Conservation (phyloP, 306 rosid species). For the Sechiopsis laciniata region DNA sequence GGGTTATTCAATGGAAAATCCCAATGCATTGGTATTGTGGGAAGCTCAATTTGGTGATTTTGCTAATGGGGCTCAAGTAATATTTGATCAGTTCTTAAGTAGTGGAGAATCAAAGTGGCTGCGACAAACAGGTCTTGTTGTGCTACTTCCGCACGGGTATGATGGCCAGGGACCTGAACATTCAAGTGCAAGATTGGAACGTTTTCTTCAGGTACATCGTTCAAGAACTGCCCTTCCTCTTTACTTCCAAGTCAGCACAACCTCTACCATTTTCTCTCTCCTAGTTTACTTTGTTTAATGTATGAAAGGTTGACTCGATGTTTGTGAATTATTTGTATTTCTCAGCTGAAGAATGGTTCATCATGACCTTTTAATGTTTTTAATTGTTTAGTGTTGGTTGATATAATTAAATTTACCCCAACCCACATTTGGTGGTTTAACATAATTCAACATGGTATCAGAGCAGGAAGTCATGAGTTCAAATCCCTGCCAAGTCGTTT, state of each 20-base stretch:
- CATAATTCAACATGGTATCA: no score
- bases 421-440: no score
- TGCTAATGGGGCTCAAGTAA: conserved; percentile 69
- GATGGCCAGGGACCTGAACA: conserved; percentile 99
- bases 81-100: conserved; percentile 63
- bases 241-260: conserved; percentile 5
- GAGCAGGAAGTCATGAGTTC: no score
- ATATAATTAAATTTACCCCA: no score
- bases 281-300: background rate
- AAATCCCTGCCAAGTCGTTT: no score
- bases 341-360: background rate
- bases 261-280: background rate
- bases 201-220: conserved; percentile 73
- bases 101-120: conserved; percentile 93
- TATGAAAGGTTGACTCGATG: background rate
- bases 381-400: background rate
- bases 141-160: conserved; percentile 90
- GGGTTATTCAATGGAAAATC: conserved; percentile 97
- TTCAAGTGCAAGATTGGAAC: conserved; percentile 83
- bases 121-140: conserved; percentile 89
- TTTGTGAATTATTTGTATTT: background rate
- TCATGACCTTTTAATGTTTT: background rate
- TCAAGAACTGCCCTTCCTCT: background rate
- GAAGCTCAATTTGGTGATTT: conserved; percentile 91
- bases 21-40: conserved; percentile 85